Base-by-base conservation (phyloP, 768 basidiomycete genomes). In the Suillus variegatus region DNA sequence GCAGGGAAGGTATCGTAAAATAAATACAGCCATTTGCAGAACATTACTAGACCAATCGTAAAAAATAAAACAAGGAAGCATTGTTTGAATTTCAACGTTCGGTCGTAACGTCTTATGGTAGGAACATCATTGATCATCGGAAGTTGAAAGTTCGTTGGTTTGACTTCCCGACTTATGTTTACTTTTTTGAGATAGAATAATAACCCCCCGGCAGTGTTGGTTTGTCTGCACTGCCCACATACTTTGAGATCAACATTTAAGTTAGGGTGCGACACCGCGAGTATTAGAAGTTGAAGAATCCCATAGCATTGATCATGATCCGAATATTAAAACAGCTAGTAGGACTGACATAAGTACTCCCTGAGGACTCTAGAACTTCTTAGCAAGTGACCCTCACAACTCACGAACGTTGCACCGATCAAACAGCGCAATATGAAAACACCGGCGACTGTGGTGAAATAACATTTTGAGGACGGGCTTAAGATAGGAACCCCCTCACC, bases 401-500 rank as follows among this genome's bases (percentile, higher is more conserved):
- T 58, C 25, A 41, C 57, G 18, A 28, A 58, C 40, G 25, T 60
- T 60, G 40, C 18, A 20, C 41, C 40, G 25, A 60, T 43, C 12
- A 40, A 43, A 43, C 28, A 4, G 12, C 28, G 8, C 18, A 28
- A 43, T 60, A 60, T 10, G 25, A 10, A 32, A 60, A 43, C 28
- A 28, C 18, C 16, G 16, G 35, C 41, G 28, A 20, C 44, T 36
- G 35, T 14, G n/a, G 49, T 38, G 18, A 51, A 60, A 14, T 16
- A 36, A 4, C 9, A 56, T 51, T 58, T 22, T n/a, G 32, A 12
- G 44, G 44, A 55, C 41, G 4, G 40, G 6, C 5, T 75, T 71
- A 91, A 14, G 86, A 88, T 70, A 97, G 78, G 81, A 97, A 97
- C 0, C 95, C 95, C 66, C 92, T 85, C 63, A 98, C 90, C 1